Percentiles rank a stretch among this genome's conserved stretches.
These are phyloP conservation scores for Zoysia pacifica DNA, from an alignment of 176 grass and related monocot genomes.

Conservation along the genomic window DNA sequence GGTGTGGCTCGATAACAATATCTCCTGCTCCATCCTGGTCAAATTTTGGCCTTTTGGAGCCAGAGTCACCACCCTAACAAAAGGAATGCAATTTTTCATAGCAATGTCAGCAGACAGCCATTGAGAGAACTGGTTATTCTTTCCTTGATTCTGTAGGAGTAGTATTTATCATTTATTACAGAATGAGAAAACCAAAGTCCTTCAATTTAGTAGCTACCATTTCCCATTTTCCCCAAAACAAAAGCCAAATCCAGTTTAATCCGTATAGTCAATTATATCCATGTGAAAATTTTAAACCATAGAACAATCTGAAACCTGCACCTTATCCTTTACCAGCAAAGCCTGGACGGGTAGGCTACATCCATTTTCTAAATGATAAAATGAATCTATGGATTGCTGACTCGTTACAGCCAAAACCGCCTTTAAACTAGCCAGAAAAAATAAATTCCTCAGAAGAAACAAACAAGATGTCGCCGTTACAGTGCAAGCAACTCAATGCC, in stretches of 20 bases:
- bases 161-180: not conserved
- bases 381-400: conserved; percentile 11
- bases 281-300: not conserved
- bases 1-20: conserved; percentile 61
- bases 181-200: no score
- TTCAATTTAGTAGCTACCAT: not conserved
- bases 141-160: not conserved
- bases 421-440: conserved; percentile 21
- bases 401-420: conserved; percentile 13
- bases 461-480: conserved; percentile 39
- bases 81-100: conserved; percentile 19
- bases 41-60: conserved; percentile 82
- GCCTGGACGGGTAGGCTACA: not conserved
- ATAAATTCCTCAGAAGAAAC: conserved; percentile 27
- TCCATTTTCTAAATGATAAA: conserved; percentile 17
- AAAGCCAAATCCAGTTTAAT: conserved; percentile 19
- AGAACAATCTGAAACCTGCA: not conserved
- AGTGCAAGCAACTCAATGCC: conserved; percentile 34
- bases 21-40: conserved; percentile 70
- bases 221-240: not conserved
- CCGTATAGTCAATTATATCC: not conserved
- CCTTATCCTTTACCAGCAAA: not conserved
- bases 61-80: conserved; percentile 77
- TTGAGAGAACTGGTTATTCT: not conserved
- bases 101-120: not conserved